Conservation (phyloP, 2,329 filamentous ascomycete species). For the Fusarium sterilihyphosum region DNA sequence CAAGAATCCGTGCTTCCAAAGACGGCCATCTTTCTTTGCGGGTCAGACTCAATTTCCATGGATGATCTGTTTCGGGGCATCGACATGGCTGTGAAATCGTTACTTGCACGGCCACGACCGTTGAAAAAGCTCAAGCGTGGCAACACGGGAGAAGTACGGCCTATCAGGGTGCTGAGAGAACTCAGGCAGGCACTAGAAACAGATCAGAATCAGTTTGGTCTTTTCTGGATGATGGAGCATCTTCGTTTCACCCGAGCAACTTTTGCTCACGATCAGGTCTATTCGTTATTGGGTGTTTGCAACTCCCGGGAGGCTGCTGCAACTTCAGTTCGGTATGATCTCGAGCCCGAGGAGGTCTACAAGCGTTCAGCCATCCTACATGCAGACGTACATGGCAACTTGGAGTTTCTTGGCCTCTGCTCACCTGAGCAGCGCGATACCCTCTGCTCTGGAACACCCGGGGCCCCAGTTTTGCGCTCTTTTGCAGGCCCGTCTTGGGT, state of each 20-base stretch:
- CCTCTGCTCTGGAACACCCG: neutral
- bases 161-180: neutral
- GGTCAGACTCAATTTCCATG: neutral
- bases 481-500: neutral
- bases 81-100: neutral
- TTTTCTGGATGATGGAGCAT: neutral
- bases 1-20: neutral
- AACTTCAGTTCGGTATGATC: neutral
- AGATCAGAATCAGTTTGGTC: neutral
- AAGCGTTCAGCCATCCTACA: neutral
- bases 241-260: neutral
- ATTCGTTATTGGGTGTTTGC: neutral
- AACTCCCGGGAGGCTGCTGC: neutral
- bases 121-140: neutral
- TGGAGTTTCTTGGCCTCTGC: neutral
- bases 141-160: neutral
- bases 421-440: neutral
- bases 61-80: neutral
- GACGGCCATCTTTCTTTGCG: neutral
- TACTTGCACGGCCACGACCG: neutral
- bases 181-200: neutral
- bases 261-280: neutral
- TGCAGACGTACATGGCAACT: neutral
- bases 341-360: neutral
- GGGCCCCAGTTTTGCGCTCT: neutral